Evolutionary conservation across 1,284 basidiomycete genomes (phyloP).

Genomic region (Peniophora sp.): DNA sequence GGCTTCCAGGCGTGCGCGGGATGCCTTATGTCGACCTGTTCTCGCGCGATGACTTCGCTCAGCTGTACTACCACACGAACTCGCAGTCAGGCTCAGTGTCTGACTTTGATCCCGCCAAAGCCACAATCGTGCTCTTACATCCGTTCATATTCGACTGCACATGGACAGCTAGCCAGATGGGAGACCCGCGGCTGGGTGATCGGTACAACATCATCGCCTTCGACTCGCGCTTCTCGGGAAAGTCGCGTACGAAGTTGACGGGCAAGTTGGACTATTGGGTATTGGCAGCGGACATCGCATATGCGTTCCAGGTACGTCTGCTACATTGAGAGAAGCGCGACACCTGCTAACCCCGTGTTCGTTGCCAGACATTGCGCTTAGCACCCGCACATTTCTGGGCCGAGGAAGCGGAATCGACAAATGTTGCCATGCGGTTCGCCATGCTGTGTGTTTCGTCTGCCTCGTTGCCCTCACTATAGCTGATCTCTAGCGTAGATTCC

Average conservation of each 20-base stretch:
- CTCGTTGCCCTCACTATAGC: constrained; percentile 12
- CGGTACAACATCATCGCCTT: constrained; percentile 64
- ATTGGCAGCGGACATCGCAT: constrained; percentile 64
- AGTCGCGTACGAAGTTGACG: constrained; percentile 42
- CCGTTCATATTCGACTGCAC: constrained; percentile 57
- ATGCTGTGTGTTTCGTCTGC: constrained; percentile 36
- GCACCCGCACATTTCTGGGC: constrained; percentile 63
- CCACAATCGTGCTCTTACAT: constrained; percentile 58
- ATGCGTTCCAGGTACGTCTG: constrained; percentile 45
- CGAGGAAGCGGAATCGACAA: constrained; percentile 46
- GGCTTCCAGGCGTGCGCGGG: too few relatives aligned
- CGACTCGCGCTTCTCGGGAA: constrained; percentile 58
- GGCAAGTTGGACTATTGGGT: constrained; percentile 63
- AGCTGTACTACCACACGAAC: constrained; percentile 64
- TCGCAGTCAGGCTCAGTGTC: constrained; percentile 44
- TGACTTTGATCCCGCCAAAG: constrained; percentile 55
- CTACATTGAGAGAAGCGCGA: background rate
- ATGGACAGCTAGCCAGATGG: constrained; percentile 58
- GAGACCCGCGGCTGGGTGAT: constrained; percentile 48
- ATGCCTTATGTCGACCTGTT: constrained; percentile 67
- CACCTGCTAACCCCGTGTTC: background rate
- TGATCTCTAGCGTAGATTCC: constrained; percentile 41
- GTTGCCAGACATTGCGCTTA: constrained; percentile 43
- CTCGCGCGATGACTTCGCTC: constrained; percentile 53
- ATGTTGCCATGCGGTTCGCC: constrained; percentile 51